phyloP scores from a whole-genome alignment of 2,329 filamentous ascomycete species.

The Arthrocladium fulminans region DNA sequence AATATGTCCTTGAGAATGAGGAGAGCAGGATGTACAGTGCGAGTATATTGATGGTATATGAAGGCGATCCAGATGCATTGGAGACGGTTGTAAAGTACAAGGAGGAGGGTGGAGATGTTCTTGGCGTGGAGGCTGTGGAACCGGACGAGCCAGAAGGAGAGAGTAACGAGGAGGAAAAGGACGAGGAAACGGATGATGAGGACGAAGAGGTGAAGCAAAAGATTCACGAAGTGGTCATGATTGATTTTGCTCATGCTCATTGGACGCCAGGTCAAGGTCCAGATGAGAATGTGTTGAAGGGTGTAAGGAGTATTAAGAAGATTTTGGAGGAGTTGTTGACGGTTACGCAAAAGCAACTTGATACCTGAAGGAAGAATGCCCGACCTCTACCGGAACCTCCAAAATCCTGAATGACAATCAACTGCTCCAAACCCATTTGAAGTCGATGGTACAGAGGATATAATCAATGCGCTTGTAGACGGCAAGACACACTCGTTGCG shows the following conservation, averaged over 20 bases:
- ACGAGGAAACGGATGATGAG: slow-evolving; percentile 48
- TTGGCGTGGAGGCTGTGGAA: slow-evolving; percentile 27
- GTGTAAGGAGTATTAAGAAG: slow-evolving; percentile 60
- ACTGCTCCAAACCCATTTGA: not conserved
- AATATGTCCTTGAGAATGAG: slow-evolving; percentile 43
- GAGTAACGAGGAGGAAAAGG: slow-evolving; percentile 36
- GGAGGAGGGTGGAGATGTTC: slow-evolving; percentile 26
- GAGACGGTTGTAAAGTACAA: slow-evolving; percentile 40
- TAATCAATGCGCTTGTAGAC: not conserved
- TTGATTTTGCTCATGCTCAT: slow-evolving; percentile 90
- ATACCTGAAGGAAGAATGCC: not conserved
- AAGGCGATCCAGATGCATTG: slow-evolving; percentile 52
- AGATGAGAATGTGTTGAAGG: slow-evolving; percentile 72
- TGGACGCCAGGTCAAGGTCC: slow-evolving; percentile 75
- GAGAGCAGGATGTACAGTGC: slow-evolving; percentile 62
- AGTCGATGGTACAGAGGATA: not conserved
- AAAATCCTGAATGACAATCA: not conserved
- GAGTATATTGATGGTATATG: slow-evolving; percentile 57
- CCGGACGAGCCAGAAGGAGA: slow-evolving; percentile 30
- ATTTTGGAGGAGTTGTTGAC: slow-evolving; percentile 55
- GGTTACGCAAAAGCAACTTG: not conserved
- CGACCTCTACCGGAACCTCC: too few relatives aligned
- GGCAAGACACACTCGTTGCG: not conserved
- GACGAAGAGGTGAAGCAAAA: slow-evolving; percentile 49
- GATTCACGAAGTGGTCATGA: slow-evolving; percentile 73